phyloP scores from a whole-genome alignment of 2,329 filamentous ascomycete genomes.

The Nannizziopsis barbatae region DNA sequence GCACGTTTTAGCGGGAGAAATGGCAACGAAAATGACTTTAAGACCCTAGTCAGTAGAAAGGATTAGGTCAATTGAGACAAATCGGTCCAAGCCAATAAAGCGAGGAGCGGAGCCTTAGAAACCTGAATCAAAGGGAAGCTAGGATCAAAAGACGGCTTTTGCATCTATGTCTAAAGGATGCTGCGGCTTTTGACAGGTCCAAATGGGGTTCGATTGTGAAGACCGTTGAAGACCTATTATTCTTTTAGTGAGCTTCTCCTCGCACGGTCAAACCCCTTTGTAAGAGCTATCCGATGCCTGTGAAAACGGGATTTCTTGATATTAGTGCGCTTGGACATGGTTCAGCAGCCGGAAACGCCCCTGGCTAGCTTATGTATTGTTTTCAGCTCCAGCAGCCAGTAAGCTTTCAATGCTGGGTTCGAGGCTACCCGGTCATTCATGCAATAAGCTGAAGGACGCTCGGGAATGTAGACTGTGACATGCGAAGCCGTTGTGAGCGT shows the following conservation, averaged over 20 bases:
- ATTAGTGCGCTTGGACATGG: neutral
- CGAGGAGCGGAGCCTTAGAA: slow-evolving; percentile 11
- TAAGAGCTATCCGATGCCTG: slow-evolving; percentile 12
- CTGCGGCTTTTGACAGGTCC: slow-evolving; percentile 15
- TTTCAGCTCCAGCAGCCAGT: slow-evolving; percentile 13
- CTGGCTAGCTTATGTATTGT: slow-evolving; percentile 14
- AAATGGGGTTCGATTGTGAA: slow-evolving; percentile 1
- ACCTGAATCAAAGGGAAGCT: slow-evolving; percentile 12
- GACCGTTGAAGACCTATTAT: neutral
- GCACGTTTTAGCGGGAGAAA: slow-evolving; percentile 5
- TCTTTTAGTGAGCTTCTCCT: slow-evolving; percentile 1
- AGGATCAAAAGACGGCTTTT: slow-evolving; percentile 15
- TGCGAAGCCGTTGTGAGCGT: slow-evolving; percentile 12
- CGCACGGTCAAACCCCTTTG: slow-evolving; percentile 11
- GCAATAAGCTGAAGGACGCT: slow-evolving; percentile 13
- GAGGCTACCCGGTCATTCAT: slow-evolving; percentile 15
- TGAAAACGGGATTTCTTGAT: neutral
- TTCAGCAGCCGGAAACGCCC: slow-evolving; percentile 3
- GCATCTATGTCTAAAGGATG: slow-evolving; percentile 11
- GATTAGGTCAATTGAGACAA: slow-evolving; percentile 8
- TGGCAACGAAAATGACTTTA: slow-evolving; percentile 12
- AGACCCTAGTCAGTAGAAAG: slow-evolving; percentile 6
- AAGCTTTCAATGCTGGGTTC: slow-evolving; percentile 12
- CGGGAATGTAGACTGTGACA: slow-evolving; percentile 7
- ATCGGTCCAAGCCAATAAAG: slow-evolving; percentile 14